Evolutionary conservation across 2,329 filamentous ascomycete genomes (phyloP).

Genomic region (Neonectria magnoliae): DNA sequence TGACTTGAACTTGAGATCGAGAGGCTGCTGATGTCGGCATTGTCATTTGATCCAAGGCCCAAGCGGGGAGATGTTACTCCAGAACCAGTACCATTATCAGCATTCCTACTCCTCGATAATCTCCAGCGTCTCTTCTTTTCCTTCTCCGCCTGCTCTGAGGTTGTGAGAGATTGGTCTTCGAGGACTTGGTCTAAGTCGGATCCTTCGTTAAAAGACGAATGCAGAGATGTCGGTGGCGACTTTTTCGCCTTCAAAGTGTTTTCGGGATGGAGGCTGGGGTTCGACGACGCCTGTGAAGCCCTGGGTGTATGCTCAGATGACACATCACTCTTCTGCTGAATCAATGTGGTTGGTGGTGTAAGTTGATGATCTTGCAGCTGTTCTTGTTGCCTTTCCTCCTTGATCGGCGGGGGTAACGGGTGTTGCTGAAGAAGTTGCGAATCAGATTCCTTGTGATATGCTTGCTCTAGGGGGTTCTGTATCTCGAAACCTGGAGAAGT

Average conservation of each 20-base stretch:
- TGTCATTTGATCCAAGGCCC: conserved; percentile 68
- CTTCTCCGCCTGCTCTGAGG: conserved; percentile 64
- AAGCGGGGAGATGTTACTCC: conserved; percentile 56
- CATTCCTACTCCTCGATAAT: conserved; percentile 71
- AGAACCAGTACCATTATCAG: conserved; percentile 60
- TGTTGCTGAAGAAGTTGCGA: conserved; percentile 30
- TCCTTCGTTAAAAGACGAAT: conserved; percentile 81
- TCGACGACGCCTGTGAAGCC: conserved; percentile 57
- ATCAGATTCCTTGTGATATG: conserved; percentile 33
- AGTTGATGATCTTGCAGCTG: conserved; percentile 33
- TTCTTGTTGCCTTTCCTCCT: conserved; percentile 36
- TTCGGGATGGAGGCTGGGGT: conserved; percentile 55
- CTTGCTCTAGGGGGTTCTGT: conserved; percentile 57
- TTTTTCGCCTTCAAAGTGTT: conserved; percentile 69
- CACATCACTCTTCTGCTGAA: conserved; percentile 42
- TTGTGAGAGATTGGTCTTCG: conserved; percentile 63
- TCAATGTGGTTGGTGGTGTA: conserved; percentile 24
- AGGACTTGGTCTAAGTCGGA: conserved; percentile 78
- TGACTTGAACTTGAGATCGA: conserved; percentile 72
- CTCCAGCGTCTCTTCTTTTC: conserved; percentile 79
- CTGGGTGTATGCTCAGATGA: conserved; percentile 59
- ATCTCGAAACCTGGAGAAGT: conserved; percentile 59
- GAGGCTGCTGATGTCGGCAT: conserved; percentile 73
- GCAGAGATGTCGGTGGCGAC: conserved; percentile 80
- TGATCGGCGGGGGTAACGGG: conserved; percentile 29